Evolutionary conservation across 2,329 filamentous ascomycete species (phyloP).

Genomic region (Penicillium janthinellum): DNA sequence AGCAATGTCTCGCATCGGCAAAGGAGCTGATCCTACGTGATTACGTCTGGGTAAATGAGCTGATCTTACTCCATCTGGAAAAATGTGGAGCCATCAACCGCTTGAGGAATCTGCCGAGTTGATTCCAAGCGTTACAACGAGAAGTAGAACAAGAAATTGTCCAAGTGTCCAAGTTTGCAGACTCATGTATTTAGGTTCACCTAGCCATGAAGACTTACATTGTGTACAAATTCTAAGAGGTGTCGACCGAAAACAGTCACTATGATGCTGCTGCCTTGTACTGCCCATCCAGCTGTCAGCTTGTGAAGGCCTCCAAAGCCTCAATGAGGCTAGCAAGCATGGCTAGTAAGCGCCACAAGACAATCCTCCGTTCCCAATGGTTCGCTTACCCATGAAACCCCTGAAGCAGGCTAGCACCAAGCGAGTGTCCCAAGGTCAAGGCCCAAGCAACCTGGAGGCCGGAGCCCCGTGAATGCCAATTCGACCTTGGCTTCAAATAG

Average conservation of each 20-base stretch:
- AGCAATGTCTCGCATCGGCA: not conserved
- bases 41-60: not conserved
- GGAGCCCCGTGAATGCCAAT: not conserved
- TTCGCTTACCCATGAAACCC: not conserved
- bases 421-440: not conserved
- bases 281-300: not conserved
- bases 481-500: constrained; percentile 6
- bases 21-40: not conserved
- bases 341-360: not conserved
- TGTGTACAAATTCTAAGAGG: not conserved
- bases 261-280: not conserved
- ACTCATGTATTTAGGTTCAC: not conserved
- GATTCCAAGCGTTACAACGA: not conserved
- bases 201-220: not conserved
- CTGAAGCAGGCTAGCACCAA: not conserved
- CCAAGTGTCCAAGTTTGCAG: not conserved
- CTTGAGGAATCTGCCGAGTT: not conserved
- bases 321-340: constrained; percentile 3
- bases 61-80: not conserved
- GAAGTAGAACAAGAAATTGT: not conserved
- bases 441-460: not conserved
- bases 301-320: not conserved
- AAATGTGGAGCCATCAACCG: not conserved
- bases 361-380: not conserved
- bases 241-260: not conserved